Evolutionary conservation across 768 basidiomycete genomes (phyloP).

Genomic region (Agaricus bisporus): DNA sequence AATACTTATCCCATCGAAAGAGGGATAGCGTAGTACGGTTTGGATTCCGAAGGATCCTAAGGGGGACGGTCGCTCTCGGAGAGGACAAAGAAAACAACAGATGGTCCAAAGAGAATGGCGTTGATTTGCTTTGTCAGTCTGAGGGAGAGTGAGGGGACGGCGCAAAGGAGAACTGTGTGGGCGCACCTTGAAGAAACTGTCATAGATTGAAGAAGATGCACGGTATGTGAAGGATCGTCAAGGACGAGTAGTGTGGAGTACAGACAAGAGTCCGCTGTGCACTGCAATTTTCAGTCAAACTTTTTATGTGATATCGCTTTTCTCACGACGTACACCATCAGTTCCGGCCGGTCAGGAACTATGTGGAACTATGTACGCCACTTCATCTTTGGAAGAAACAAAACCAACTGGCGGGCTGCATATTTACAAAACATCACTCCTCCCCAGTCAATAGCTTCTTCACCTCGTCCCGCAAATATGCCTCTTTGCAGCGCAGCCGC

Average conservation of each 20-base stretch:
- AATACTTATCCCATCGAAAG: constrained; percentile 53
- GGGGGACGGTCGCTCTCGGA: constrained; percentile 75
- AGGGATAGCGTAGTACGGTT: constrained; percentile 16
- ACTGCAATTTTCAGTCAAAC: constrained; percentile 6
- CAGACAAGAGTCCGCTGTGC: constrained; percentile 5
- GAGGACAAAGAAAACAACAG: constrained; percentile 43
- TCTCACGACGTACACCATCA: constrained; percentile 12
- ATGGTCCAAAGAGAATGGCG: constrained; percentile 59
- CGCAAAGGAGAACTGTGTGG: constrained; percentile 4
- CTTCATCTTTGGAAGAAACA: neutral
- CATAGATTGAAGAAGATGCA: constrained; percentile 41
- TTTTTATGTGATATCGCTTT: constrained; percentile 8
- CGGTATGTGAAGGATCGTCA: constrained; percentile 6
- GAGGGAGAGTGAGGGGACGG: constrained; percentile 10
- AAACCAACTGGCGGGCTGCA: too few relatives aligned
- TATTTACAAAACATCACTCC: neutral
- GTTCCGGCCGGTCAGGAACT: neutral
- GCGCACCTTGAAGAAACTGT: constrained; percentile 35
- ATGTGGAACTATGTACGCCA: neutral
- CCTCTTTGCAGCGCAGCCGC: constrained; percentile 54
- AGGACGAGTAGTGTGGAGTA: constrained; percentile 1
- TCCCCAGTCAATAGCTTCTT: constrained; percentile 30
- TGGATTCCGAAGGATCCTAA: constrained; percentile 37
- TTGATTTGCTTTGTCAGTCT: constrained; percentile 44
- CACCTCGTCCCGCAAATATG: constrained; percentile 34